Percentiles rank a stretch among this genome's conserved stretches.
Evolutionary conservation across 2,329 filamentous ascomycete genomes (phyloP).

Genomic region (Diaporthe citriasiana): DNA sequence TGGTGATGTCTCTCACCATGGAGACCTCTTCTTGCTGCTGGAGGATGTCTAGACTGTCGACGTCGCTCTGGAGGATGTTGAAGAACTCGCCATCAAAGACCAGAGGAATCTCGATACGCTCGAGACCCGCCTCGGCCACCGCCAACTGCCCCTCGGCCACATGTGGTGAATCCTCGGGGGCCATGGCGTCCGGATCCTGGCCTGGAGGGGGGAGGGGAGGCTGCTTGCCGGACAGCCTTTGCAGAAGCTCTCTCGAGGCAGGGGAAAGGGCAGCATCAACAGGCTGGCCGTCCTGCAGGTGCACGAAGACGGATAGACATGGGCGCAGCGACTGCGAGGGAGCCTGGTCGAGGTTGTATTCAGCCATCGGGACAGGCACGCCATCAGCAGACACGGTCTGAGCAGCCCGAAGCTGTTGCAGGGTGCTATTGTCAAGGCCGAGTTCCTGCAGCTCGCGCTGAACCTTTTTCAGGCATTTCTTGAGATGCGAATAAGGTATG

Average conservation of each 20-base stretch:
- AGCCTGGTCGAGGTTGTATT: constrained; percentile 69
- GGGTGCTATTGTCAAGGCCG: constrained; percentile 79
- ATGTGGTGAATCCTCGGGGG: background rate
- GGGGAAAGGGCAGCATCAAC: constrained; percentile 78
- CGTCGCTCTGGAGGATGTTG: constrained; percentile 78
- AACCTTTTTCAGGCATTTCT: constrained; percentile 90
- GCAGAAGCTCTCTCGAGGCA: constrained; percentile 74
- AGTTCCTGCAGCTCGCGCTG: constrained; percentile 77
- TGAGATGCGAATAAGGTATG: constrained; percentile 86
- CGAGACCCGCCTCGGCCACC: constrained; percentile 25
- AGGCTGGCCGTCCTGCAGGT: constrained; percentile 75
- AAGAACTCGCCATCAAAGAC: constrained; percentile 87
- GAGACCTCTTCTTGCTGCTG: constrained; percentile 75
- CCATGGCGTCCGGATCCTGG: background rate
- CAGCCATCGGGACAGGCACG: constrained; percentile 50
- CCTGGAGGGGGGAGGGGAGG: constrained; percentile 25
- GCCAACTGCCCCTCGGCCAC: constrained; percentile 5
- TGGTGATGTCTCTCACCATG: constrained; percentile 73
- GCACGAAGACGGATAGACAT: constrained; percentile 78
- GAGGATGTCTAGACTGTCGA: constrained; percentile 77
- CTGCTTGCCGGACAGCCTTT: constrained; percentile 68
- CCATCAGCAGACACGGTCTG: constrained; percentile 60
- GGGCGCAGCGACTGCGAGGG: constrained; percentile 65
- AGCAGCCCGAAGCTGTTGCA: constrained; percentile 73
- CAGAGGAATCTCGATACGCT: constrained; percentile 79